A percentile compares a stretch with the other conserved stretches of the same genome.
Evolutionary conservation across 192 early-diverging fungal species (phyloP).

Genomic region (Linnemannia elongata): DNA sequence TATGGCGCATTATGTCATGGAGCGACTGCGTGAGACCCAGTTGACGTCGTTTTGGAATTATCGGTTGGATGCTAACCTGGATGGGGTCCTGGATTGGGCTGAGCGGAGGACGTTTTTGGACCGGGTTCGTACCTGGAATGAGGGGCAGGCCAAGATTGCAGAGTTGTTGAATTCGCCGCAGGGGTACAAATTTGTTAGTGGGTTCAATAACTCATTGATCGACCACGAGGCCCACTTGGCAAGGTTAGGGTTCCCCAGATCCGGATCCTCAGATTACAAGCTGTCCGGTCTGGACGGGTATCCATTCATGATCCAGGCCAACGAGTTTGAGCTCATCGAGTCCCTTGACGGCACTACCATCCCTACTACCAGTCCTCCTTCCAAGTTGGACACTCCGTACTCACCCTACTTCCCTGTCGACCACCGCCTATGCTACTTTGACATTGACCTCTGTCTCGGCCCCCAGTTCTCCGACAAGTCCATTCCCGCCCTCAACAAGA

Average conservation of each 20-base stretch:
- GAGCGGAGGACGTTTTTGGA: slow-evolving; percentile 43
- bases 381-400: neutral
- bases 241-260: neutral
- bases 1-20: slow-evolving; percentile 56
- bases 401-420: neutral
- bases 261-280: slow-evolving; percentile 17
- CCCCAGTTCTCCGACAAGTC: slow-evolving; percentile 17
- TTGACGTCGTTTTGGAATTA: slow-evolving; percentile 51
- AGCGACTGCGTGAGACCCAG: slow-evolving; percentile 51
- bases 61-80: slow-evolving; percentile 50
- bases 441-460: slow-evolving; percentile 37
- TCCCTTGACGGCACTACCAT: neutral
- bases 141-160: neutral
- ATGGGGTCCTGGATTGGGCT: slow-evolving; percentile 37
- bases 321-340: neutral
- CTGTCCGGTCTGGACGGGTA: slow-evolving; percentile 47
- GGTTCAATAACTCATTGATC: neutral
- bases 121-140: slow-evolving; percentile 11
- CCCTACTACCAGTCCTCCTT: neutral
- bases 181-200: neutral
- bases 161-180: neutral
- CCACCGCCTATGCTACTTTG: slow-evolving; percentile 20
- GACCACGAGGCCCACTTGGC: neutral
- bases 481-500: neutral
- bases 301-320: slow-evolving; percentile 28